These are phyloP conservation scores for Monosporozyma aquatica DNA, from an alignment of 805 yeast species.

Conservation along the genomic window DNA sequence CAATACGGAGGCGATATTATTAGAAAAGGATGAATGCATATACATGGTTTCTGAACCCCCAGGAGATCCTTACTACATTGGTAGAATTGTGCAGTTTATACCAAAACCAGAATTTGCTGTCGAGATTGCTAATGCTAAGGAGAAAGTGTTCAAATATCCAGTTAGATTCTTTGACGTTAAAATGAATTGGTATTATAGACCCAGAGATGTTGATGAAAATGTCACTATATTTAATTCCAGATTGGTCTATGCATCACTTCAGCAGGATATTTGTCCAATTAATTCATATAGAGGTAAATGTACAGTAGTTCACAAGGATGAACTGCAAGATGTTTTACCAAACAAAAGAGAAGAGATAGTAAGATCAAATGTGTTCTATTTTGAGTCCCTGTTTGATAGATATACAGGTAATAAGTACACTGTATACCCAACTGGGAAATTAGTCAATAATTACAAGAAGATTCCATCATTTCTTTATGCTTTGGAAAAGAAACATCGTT, in stretches of 20 bases:
- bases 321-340: slow-evolving; percentile 39
- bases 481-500: slow-evolving; percentile 58
- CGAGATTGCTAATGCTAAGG: slow-evolving; percentile 9
- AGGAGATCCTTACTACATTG: slow-evolving; percentile 89
- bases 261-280: slow-evolving; percentile 74
- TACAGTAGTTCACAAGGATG: slow-evolving; percentile 57
- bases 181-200: slow-evolving; percentile 88
- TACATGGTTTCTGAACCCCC: slow-evolving; percentile 88
- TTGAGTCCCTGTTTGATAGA: slow-evolving; percentile 76
- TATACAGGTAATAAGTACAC: slow-evolving; percentile 79
- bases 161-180: slow-evolving; percentile 51
- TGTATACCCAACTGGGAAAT: slow-evolving; percentile 51
- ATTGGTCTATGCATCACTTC: slow-evolving; percentile 73
- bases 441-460: slow-evolving; percentile 45
- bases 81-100: slow-evolving; percentile 68
- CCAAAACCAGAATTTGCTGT: slow-evolving; percentile 19
- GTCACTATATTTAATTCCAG: slow-evolving; percentile 52
- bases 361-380: slow-evolving; percentile 68
- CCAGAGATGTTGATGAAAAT: slow-evolving; percentile 67
- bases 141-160: slow-evolving; percentile 26
- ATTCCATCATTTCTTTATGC: slow-evolving; percentile 48
- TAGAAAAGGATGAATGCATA: slow-evolving; percentile 45
- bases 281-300: slow-evolving; percentile 68
- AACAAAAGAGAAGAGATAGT: slow-evolving; percentile 42
- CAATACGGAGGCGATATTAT: slow-evolving; percentile 12